Percentiles rank a stretch among this genome's conserved stretches.
Evolutionary conservation across 2,329 filamentous ascomycete genomes (phyloP).

Genomic region (Aureobasidium melanogenum): DNA sequence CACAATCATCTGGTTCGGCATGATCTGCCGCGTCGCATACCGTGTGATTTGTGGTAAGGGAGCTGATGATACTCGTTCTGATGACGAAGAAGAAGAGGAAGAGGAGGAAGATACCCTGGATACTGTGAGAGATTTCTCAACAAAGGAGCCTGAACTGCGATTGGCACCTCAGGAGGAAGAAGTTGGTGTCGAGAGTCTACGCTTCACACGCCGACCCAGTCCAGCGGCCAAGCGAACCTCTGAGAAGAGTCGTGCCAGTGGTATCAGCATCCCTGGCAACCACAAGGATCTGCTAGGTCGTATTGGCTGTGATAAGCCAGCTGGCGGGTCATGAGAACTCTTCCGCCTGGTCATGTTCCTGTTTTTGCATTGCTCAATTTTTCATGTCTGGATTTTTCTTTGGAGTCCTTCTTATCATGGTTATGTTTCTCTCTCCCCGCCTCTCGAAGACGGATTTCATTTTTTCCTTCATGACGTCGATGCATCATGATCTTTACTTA

Average conservation of each 20-base stretch:
- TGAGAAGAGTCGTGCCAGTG: constrained; percentile 35
- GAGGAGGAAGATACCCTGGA: constrained; percentile 26
- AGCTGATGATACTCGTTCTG: constrained; percentile 80
- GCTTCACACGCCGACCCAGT: constrained; percentile 42
- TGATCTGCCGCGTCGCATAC: constrained; percentile 77
- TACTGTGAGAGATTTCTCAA: constrained; percentile 17
- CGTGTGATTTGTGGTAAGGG: constrained; percentile 66
- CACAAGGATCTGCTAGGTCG: constrained; percentile 72
- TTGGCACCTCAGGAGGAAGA: constrained; percentile 50
- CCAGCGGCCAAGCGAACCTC: constrained; percentile 32
- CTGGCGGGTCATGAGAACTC: background rate
- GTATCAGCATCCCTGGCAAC: constrained; percentile 59
- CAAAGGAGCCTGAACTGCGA: constrained; percentile 21
- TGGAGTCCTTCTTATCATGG: background rate
- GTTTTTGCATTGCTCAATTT: background rate
- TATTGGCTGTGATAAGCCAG: constrained; percentile 71
- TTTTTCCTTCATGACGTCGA: background rate
- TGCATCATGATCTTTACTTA: background rate
- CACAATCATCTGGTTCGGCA: constrained; percentile 77
- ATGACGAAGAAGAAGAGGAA: constrained; percentile 65
- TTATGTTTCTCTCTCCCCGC: background rate
- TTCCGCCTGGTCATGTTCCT: background rate
- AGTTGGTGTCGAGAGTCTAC: constrained; percentile 63
- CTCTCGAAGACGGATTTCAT: background rate
- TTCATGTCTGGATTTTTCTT: background rate